Percentiles rank a stretch among this genome's conserved stretches.
phyloP scores from a whole-genome alignment of 805 yeast species.

The Nakazawaea siamensis region DNA sequence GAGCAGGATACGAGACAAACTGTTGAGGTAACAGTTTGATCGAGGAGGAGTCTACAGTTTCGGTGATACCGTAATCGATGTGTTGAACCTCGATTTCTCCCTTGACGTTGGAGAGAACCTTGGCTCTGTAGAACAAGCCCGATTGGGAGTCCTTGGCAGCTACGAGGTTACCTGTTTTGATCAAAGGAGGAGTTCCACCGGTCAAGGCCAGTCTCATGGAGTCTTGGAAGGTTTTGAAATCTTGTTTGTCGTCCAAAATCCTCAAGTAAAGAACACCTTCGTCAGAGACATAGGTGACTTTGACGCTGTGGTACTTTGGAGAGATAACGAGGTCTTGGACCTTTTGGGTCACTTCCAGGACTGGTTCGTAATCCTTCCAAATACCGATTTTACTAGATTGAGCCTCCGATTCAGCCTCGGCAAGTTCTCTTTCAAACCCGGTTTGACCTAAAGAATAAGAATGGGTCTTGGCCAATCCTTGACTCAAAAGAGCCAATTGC shows the following conservation, averaged over 20 bases:
- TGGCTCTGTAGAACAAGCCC: conserved; percentile 53
- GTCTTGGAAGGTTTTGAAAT: conserved; percentile 33
- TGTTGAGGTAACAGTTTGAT: conserved; percentile 46
- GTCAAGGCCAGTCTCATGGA: conserved; percentile 26
- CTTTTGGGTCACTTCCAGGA: conserved; percentile 12
- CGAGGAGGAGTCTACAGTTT: conserved; percentile 32
- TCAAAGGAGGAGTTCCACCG: conserved; percentile 27
- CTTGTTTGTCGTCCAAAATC: conserved; percentile 27
- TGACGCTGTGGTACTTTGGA: conserved; percentile 39
- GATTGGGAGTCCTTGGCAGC: conserved; percentile 45
- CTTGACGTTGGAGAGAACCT: conserved; percentile 38
- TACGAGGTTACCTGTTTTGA: conserved; percentile 47
- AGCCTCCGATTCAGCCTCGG: conserved; percentile 59
- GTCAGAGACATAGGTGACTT: conserved; percentile 39
- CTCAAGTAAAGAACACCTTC: conserved; percentile 41
- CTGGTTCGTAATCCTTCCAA: conserved; percentile 54
- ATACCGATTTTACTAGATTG: conserved; percentile 45
- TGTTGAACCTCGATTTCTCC: conserved; percentile 42
- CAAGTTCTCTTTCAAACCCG: conserved; percentile 43
- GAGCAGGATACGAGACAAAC: conserved; percentile 43
- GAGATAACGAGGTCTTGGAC: conserved; percentile 18
- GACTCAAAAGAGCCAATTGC: conserved; percentile 46
- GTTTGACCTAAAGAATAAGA: conserved; percentile 56
- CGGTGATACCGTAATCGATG: conserved; percentile 54
- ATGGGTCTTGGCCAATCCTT: conserved; percentile 61